Conservation (phyloP, 2,329 filamentous ascomycete species). For the Trichoderma brevicompactum region DNA sequence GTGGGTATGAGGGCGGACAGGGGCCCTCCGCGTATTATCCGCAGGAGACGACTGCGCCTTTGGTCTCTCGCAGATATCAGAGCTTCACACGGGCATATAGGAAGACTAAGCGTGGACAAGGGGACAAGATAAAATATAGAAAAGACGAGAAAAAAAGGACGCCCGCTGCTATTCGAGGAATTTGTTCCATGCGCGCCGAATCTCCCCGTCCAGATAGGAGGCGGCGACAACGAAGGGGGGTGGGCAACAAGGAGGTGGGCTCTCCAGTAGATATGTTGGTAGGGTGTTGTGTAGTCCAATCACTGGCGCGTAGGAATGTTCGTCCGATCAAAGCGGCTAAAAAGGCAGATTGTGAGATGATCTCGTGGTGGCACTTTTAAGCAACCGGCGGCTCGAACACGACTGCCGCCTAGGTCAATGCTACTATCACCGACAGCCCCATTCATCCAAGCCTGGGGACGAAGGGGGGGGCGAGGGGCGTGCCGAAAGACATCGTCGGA, state of each 20-base stretch:
- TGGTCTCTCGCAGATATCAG: slow-evolving; percentile 4
- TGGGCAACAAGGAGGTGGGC: neutral
- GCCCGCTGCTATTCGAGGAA: slow-evolving; percentile 13
- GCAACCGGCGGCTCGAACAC: slow-evolving; percentile 14
- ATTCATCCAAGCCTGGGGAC: slow-evolving; percentile 12
- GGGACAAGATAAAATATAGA: neutral
- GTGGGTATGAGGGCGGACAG: neutral
- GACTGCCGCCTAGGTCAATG: slow-evolving; percentile 20
- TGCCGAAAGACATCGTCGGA: slow-evolving; percentile 12
- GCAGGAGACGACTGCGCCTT: slow-evolving; percentile 3
- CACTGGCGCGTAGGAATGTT: slow-evolving; percentile 1
- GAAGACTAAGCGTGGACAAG: slow-evolving; percentile 3
- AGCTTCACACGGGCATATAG: neutral
- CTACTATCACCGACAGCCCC: slow-evolving; percentile 22
- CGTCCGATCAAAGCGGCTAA: slow-evolving; percentile 29
- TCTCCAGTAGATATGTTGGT: neutral
- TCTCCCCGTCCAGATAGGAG: slow-evolving; percentile 27
- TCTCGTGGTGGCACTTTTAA: slow-evolving; percentile 25
- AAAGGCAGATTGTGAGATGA: slow-evolving; percentile 23
- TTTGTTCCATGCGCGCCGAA: slow-evolving; percentile 22
- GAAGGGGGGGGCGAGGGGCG: slow-evolving; percentile 18
- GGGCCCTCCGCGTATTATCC: slow-evolving; percentile 10
- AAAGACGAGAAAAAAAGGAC: neutral
- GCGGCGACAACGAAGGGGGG: slow-evolving; percentile 5
- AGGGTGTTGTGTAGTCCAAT: slow-evolving; percentile 7